Conservation (phyloP, 129 eudicot genomes). For the sunflower (Helianthus annuus) region DNA sequence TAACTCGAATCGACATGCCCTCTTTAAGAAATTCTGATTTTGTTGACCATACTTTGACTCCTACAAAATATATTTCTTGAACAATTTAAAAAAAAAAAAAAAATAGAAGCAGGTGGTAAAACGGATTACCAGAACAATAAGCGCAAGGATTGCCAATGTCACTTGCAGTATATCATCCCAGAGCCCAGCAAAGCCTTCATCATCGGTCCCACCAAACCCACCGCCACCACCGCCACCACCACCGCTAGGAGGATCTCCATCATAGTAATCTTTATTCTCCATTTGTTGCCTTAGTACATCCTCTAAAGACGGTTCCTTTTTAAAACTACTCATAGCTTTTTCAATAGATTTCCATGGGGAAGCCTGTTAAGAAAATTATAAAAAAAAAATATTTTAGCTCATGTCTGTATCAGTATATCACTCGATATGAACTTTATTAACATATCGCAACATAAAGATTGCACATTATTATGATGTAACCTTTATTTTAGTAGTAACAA, state of each 20-base stretch:
- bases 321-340: conserved; percentile 61
- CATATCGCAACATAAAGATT: background rate
- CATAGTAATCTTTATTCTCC: conserved; percentile 64
- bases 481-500: background rate
- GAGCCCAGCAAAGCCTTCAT: conserved; percentile 48
- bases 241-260: conserved; percentile 50
- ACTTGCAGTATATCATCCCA: conserved; percentile 67
- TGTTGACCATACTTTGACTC: background rate
- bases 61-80: background rate
- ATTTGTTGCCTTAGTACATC: conserved; percentile 71
- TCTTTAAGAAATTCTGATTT: background rate
- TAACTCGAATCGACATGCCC: background rate
- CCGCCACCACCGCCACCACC: conserved; percentile 40
- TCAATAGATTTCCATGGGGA: conserved; percentile 81
- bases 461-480: background rate
- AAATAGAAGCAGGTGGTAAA: conserved; percentile 6
- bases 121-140: conserved; percentile 54
- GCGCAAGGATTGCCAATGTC: conserved; percentile 52
- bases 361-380: conserved; percentile 32
- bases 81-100: background rate
- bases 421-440: too few species aligned
- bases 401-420: background rate
- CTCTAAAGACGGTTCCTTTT: conserved; percentile 65
- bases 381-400: background rate
- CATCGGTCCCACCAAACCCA: conserved; percentile 60